Base-by-base conservation (phyloP, 176 grass and related monocot species). In the Raddia guianensis region DNA sequence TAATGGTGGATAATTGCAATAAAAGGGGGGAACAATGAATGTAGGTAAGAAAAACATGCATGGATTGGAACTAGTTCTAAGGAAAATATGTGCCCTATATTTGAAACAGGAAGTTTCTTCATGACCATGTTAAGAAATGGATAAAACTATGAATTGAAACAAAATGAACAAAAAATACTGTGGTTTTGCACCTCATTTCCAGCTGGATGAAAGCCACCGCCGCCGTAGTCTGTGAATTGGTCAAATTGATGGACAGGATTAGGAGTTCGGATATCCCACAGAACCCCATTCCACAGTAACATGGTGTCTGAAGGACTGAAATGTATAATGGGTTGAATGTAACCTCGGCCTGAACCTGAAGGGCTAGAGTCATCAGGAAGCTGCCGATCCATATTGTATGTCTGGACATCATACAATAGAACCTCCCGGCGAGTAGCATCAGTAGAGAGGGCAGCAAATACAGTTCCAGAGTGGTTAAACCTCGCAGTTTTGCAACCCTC, bases 221-320 rank as follows among this genome's bases (percentile, higher is more conserved):
- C 96, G 40, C 96, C 87, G 45, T 95, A 98, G 78, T 98, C 96
- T 51, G 96, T 98, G 82, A 98, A 98, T 72, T 98, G 96, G 59
- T 98, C 96, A 72, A 98, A 98, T 63, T 88, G 88, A 89, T 93
- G 90, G 53, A 98, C 44, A 58, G 90, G 73, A 71, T 78, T 82
- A 9, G 84, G 63, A 50, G 73, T 81, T 37, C 92, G 87, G 33
- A 80, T 85, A 86, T 98, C 96, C 96, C 96, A 98, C 69, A 98
- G 91, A 40, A 89, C 76, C 45, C 96, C 96, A 49, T 98, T 98
- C 92, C 92, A 98, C 75, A 98, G 77, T 62, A 98, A 72, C 92
- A 95, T 91, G 6, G 72, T 88, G 42, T 98, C 96, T 14, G 66
- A 89, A 64, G 96, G 92, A 78, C 88, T 98, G 57, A 98, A 98